A percentile compares a stretch with the other conserved stretches of the same genome.
Evolutionary conservation across 2,329 filamentous ascomycete species (phyloP).

Genomic region (Arthrobotrys megalospora): DNA sequence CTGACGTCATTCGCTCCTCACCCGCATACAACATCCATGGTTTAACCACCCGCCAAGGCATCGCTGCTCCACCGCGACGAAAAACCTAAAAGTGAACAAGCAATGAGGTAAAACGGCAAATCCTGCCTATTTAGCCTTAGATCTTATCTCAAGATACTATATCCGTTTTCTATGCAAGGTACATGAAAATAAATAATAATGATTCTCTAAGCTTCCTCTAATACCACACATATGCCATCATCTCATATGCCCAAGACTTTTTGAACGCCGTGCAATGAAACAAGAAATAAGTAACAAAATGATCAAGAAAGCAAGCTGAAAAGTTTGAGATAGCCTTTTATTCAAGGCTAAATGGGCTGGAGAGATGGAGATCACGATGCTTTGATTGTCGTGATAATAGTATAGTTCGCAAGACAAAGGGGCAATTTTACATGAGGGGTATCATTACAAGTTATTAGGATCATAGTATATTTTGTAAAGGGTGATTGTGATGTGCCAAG

Average conservation of each 20-base stretch:
- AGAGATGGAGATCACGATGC: neutral
- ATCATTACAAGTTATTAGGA: constrained; percentile 23
- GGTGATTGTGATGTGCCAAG: neutral
- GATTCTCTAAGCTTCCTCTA: neutral
- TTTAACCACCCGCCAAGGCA: constrained; percentile 11
- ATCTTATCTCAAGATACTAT: constrained; percentile 11
- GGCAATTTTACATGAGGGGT: constrained; percentile 25
- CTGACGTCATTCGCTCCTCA: constrained; percentile 38
- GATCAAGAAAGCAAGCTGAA: neutral
- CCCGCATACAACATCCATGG: constrained; percentile 20
- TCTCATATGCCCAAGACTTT: constrained; percentile 24
- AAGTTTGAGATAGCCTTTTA: neutral
- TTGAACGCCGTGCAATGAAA: constrained; percentile 29
- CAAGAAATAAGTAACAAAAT: neutral
- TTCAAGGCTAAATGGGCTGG: neutral
- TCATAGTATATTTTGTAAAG: neutral
- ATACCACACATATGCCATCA: constrained; percentile 17
- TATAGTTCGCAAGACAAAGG: neutral
- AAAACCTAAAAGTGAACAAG: neutral
- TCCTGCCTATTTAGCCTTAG: constrained; percentile 6
- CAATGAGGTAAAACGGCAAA: constrained; percentile 23
- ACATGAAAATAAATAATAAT: constrained; percentile 7
- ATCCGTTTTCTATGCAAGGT: constrained; percentile 5
- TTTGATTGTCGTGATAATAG: neutral
- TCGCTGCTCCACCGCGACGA: neutral